Percentiles rank a stretch among this genome's conserved stretches.
Conservation (phyloP, 2,329 filamentous ascomycete species). For the Sporothrix humicola region DNA sequence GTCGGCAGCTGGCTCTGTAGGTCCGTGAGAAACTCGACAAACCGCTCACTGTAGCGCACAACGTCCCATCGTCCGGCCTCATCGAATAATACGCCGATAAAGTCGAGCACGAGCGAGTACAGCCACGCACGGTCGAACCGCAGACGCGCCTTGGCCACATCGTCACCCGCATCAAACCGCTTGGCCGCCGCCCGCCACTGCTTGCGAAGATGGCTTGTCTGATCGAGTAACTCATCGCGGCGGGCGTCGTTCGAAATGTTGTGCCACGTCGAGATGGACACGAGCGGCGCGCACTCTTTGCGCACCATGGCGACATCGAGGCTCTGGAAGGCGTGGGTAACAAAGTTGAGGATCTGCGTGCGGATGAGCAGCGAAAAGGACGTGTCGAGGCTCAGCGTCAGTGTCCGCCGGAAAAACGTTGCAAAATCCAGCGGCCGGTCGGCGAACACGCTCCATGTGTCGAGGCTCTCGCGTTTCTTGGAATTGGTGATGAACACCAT, state of each 20-base stretch:
- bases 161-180: slow-evolving; percentile 85
- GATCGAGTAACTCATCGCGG: slow-evolving; percentile 74
- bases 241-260: slow-evolving; percentile 80
- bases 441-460: slow-evolving; percentile 85
- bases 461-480: slow-evolving; percentile 84
- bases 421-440: slow-evolving; percentile 83
- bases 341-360: slow-evolving; percentile 84
- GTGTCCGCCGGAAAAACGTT: slow-evolving; percentile 82
- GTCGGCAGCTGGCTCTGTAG: slow-evolving; percentile 93
- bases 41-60: slow-evolving; percentile 86
- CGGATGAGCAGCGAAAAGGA: slow-evolving; percentile 70
- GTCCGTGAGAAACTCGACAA: slow-evolving; percentile 87
- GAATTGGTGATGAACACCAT: slow-evolving; percentile 85
- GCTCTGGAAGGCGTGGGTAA: slow-evolving; percentile 92
- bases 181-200: slow-evolving; percentile 88
- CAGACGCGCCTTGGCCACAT: slow-evolving; percentile 75
- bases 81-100: slow-evolving; percentile 74
- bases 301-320: slow-evolving; percentile 86
- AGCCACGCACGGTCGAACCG: slow-evolving; percentile 95
- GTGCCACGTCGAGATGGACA: slow-evolving; percentile 95
- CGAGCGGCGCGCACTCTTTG: slow-evolving; percentile 94
- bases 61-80: slow-evolving; percentile 57
- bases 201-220: slow-evolving; percentile 77
- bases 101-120: slow-evolving; percentile 83
- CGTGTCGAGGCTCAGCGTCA: slow-evolving; percentile 81